Evolutionary conservation across 1,284 basidiomycete genomes (phyloP), one percentile per base, ranked within the genome.

Genomic region (Cutaneotrichosporon mucoides): DNA sequence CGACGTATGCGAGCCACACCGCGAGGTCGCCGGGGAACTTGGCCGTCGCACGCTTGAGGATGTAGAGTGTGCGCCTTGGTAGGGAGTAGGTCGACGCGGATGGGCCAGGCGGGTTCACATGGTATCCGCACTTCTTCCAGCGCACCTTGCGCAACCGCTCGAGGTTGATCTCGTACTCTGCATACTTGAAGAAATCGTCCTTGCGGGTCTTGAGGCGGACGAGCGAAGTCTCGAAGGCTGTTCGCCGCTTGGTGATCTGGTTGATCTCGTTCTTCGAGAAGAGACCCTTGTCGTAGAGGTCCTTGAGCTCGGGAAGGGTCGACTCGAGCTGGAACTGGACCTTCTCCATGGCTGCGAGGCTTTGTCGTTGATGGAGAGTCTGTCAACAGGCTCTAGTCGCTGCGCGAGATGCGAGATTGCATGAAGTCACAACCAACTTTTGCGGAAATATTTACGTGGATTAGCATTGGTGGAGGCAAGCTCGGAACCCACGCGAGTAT

Each of bases 321-420:
- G 92, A 87, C 86, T 96, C 93, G 76, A 95, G 89, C 79, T 94
- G 87, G 70, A 90, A 95, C 68, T 95, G 90, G 0, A 96, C 92
- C 66, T 92, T 85, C 82, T 96, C 92, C 92, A 24, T 5, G 11
- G 42, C 8, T 3, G 52, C 24, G 41, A 8, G 9, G 12, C 7
- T 16, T 33, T 6, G 16, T 13, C n/a, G 8, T 7, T 9, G 37
- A 36, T 33, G 24, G 37, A 2, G 44, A 33, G n/a, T 41, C 40
- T 41, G 9, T 11, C 48, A 49, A 49, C 37, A 33, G 11, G n/a
- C n/a, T n/a, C 24, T 24, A 24, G 2, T 24, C 2, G 2, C 24
- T 24, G 3, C 10, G 2, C 38, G 5, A 40, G 38, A 40, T 40
- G 8, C 9, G 38, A 40, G 38, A 40, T 40, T 8, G 38, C 45